A percentile compares a stretch with the other conserved stretches of the same genome.
These are phyloP conservation scores for Phytophthora cryptogea DNA, from an alignment of 352 stramenopile species.

Conservation along the genomic window DNA sequence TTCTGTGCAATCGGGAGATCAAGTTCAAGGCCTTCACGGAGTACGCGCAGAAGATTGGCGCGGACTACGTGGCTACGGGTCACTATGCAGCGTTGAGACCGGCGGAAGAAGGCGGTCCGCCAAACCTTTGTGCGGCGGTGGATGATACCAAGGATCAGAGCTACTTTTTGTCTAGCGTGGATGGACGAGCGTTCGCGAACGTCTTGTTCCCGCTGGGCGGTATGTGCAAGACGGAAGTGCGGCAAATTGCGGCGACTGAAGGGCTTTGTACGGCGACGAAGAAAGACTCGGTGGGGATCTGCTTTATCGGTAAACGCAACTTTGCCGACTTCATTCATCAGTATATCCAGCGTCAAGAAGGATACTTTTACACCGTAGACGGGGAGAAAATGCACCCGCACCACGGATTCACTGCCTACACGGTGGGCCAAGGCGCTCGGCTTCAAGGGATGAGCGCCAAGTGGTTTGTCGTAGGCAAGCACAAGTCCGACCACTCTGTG, in stretches of 20 bases:
- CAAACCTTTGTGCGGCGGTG: constrained; percentile 80
- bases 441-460: constrained; percentile 89
- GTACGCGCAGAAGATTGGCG: constrained; percentile 83
- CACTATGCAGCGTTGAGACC: constrained; percentile 92
- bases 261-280: constrained; percentile 91
- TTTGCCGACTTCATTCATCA: constrained; percentile 93
- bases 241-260: constrained; percentile 82
- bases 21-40: constrained; percentile 98
- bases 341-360: constrained; percentile 81
- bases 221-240: constrained; percentile 92
- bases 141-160: constrained; percentile 96
- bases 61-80: constrained; percentile 95
- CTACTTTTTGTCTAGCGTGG: constrained; percentile 95
- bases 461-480: constrained; percentile 91
- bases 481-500: constrained; percentile 71
- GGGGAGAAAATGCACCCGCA: constrained; percentile 69
- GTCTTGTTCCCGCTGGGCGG: constrained; percentile 96
- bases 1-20: constrained; percentile 97
- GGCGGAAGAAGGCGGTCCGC: constrained; percentile 21
- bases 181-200: constrained; percentile 64
- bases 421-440: constrained; percentile 92
- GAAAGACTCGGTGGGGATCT: constrained; percentile 97
- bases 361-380: constrained; percentile 84
- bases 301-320: constrained; percentile 97
- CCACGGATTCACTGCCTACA: constrained; percentile 89